phyloP scores from a whole-genome alignment of 305 asterid species.

The Coffea humblotiana region DNA sequence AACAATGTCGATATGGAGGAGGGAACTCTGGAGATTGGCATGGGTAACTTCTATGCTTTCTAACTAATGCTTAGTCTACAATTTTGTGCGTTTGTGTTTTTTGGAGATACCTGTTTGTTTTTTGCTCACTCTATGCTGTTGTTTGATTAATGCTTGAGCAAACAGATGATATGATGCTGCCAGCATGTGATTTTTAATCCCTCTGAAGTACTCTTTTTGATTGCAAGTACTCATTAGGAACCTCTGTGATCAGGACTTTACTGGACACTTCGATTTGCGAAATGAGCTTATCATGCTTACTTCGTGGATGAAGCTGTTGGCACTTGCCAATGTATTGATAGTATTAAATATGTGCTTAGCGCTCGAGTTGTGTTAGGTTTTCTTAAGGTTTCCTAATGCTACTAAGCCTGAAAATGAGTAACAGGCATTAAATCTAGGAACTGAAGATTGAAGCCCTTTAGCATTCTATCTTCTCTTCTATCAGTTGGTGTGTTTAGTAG shows the following conservation, averaged over 20 bases:
- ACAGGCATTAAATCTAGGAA: neutral
- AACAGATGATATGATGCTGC: neutral
- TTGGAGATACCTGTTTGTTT: neutral
- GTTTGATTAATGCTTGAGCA: neutral
- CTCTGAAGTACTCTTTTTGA: neutral
- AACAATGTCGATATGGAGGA: constrained; percentile 73
- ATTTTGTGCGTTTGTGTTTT: neutral
- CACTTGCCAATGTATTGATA: neutral
- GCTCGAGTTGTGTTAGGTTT: neutral
- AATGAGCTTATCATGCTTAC: neutral
- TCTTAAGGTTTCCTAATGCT: neutral
- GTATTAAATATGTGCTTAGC: neutral
- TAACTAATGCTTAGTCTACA: neutral
- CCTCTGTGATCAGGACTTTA: neutral
- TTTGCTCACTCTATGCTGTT: neutral
- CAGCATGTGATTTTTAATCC: neutral
- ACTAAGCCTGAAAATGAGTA: neutral
- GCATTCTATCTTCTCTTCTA: neutral
- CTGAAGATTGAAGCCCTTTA: neutral
- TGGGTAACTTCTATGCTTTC: constrained; percentile 53
- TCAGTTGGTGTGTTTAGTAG: neutral
- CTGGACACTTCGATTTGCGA: too few species aligned
- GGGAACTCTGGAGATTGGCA: constrained; percentile 93
- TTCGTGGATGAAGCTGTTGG: neutral
- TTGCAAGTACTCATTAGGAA: neutral